Evolutionary conservation across 768 basidiomycete genomes (phyloP).

Genomic region (Amanita exitialis): DNA sequence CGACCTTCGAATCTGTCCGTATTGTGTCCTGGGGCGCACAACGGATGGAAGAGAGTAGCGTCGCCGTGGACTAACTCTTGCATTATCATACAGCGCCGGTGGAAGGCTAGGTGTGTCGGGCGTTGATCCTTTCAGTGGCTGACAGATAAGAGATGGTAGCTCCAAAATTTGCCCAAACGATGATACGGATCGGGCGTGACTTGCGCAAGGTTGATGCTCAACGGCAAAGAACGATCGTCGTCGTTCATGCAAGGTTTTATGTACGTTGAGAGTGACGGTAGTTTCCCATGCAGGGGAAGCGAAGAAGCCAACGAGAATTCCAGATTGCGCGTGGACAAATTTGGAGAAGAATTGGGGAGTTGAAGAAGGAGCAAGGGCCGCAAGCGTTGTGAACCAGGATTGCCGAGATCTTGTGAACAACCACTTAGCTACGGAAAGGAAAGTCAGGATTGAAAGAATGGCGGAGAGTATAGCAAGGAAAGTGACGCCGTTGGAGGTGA

Average conservation of each 20-base stretch:
- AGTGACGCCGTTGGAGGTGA: slow-evolving; percentile 28
- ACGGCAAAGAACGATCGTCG: slow-evolving; percentile 11
- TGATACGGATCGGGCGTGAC: not conserved
- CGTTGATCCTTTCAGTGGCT: not conserved
- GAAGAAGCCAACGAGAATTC: slow-evolving; percentile 32
- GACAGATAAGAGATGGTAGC: not conserved
- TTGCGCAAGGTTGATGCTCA: not conserved
- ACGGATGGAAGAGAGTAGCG: slow-evolving; percentile 2
- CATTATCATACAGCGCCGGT: not conserved
- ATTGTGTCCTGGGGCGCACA: not conserved
- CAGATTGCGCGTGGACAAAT: slow-evolving; percentile 11
- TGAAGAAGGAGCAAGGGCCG: slow-evolving; percentile 7
- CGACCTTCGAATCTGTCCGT: not conserved
- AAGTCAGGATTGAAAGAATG: slow-evolving; percentile 13
- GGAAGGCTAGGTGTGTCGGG: not conserved
- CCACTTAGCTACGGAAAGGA: slow-evolving; percentile 19
- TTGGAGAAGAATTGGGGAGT: slow-evolving; percentile 9
- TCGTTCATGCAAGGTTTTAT: slow-evolving; percentile 10
- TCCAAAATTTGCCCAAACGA: not conserved
- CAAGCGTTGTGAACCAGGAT: slow-evolving; percentile 20
- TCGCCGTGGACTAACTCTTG: slow-evolving; percentile 2
- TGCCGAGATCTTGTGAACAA: slow-evolving; percentile 19
- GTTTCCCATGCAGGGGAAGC: slow-evolving; percentile 37
- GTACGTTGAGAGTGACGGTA: slow-evolving; percentile 15
- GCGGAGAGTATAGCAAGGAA: slow-evolving; percentile 19